These are phyloP conservation scores for Amyloporia xantha DNA, from an alignment of 768 basidiomycete species.

Conservation along the genomic window DNA sequence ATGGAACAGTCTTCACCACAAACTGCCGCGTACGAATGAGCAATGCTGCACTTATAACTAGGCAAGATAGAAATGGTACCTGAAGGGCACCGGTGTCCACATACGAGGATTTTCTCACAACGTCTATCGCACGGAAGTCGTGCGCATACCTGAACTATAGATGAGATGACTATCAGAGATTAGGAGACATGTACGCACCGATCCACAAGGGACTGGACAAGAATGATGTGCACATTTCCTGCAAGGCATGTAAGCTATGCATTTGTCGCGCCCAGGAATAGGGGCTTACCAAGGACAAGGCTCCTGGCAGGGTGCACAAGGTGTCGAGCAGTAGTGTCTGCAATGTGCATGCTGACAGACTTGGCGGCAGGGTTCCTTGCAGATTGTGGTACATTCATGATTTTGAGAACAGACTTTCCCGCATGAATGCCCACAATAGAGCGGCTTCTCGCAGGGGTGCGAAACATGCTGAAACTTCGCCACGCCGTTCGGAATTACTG, in stretches of 20 bases:
- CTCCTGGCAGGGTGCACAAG: slow-evolving; percentile 59
- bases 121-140: slow-evolving; percentile 56
- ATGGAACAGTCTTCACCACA: slow-evolving; percentile 57
- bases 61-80: slow-evolving; percentile 27
- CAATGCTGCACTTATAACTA: not conserved
- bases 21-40: slow-evolving; percentile 32
- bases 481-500: not conserved
- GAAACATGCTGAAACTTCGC: slow-evolving; percentile 20
- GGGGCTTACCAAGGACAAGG: slow-evolving; percentile 44
- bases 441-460: slow-evolving; percentile 44
- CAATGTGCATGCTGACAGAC: slow-evolving; percentile 49
- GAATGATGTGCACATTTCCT: slow-evolving; percentile 45
- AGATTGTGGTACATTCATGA: slow-evolving; percentile 43
- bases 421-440: slow-evolving; percentile 56
- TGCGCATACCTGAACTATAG: slow-evolving; percentile 45
- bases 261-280: not conserved
- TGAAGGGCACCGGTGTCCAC: slow-evolving; percentile 64
- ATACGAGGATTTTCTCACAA: slow-evolving; percentile 42
- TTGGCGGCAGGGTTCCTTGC: slow-evolving; percentile 44
- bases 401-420: slow-evolving; percentile 38
- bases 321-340: slow-evolving; percentile 37
- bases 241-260: not conserved
- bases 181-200: slow-evolving; percentile 35
- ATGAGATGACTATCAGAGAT: not conserved
- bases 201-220: slow-evolving; percentile 63